Percentiles rank a stretch among this genome's conserved stretches.
Evolutionary conservation across 2,329 filamentous ascomycete genomes (phyloP).

Genomic region (Bipolaris sorokiniana): DNA sequence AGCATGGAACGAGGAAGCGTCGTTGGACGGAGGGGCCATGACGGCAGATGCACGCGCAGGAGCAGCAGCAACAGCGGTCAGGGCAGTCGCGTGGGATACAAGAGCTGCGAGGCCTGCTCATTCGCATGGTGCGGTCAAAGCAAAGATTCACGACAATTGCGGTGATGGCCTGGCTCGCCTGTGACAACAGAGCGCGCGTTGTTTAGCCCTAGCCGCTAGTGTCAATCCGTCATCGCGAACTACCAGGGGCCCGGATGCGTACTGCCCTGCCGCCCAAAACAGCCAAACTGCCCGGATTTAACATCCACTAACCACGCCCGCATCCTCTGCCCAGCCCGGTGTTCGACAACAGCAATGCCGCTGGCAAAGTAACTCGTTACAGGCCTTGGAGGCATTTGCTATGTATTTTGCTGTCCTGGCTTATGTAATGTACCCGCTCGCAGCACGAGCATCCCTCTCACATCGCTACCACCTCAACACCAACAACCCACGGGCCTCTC

Average conservation of each 20-base stretch:
- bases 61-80: not conserved
- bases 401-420: not conserved
- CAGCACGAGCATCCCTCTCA: not conserved
- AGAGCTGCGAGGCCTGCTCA: constrained; percentile 18
- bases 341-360: not conserved
- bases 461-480: not conserved
- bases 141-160: constrained; percentile 13
- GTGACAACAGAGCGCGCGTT: constrained; percentile 26
- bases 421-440: not conserved
- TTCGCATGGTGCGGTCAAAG: constrained; percentile 33
- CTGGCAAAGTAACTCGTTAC: not conserved
- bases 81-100: constrained; percentile 26
- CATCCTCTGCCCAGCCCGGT: too few species aligned
- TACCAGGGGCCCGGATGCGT: constrained; percentile 8
- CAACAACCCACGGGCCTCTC: not conserved
- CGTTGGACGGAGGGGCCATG: constrained; percentile 31
- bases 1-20: constrained; percentile 30
- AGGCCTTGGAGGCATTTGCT: not conserved
- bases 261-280: not conserved
- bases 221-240: constrained; percentile 8
- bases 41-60: constrained; percentile 22
- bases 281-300: constrained; percentile 1
- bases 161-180: constrained; percentile 16
- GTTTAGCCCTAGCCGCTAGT: constrained; percentile 15
- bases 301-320: not conserved